phyloP scores from a whole-genome alignment of 2,329 filamentous ascomycete species.

The Apiospora marii region DNA sequence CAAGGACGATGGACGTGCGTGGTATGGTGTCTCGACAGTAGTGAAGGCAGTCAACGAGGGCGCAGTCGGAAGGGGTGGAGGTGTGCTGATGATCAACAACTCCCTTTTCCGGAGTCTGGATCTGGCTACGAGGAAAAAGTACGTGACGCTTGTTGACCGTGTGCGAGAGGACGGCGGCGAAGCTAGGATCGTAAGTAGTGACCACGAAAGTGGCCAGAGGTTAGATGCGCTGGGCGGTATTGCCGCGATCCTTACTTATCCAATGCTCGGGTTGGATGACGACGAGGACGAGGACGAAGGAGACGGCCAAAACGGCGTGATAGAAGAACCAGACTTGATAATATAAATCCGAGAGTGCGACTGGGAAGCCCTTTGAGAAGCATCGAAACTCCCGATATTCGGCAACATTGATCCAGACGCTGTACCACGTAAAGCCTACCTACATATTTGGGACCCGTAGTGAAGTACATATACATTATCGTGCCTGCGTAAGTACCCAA shows the following conservation, averaged over 20 bases:
- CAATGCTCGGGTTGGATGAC: conserved; percentile 81
- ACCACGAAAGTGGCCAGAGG: conserved; percentile 91
- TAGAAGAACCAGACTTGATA: conserved; percentile 12
- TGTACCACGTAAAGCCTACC: background rate
- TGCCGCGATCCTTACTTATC: conserved; percentile 90
- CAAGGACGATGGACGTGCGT: conserved; percentile 85
- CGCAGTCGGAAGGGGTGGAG: conserved; percentile 86
- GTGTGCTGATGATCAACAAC: conserved; percentile 86
- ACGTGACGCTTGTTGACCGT: conserved; percentile 85
- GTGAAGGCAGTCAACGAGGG: conserved; percentile 84
- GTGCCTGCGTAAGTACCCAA: background rate
- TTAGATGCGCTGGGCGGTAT: conserved; percentile 86
- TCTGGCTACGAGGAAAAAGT: conserved; percentile 77
- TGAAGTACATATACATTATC: background rate
- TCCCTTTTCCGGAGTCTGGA: conserved; percentile 85
- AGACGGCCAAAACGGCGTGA: conserved; percentile 33
- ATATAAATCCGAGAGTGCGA: background rate
- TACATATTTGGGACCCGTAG: background rate
- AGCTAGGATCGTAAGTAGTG: conserved; percentile 86
- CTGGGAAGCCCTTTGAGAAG: background rate
- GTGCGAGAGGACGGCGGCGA: conserved; percentile 90
- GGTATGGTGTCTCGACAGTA: conserved; percentile 87
- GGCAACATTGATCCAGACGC: no score
- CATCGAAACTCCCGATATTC: background rate
- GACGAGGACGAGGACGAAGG: conserved; percentile 59